phyloP scores from a whole-genome alignment of 345 rosid species.

The Euclidium syriacum region DNA sequence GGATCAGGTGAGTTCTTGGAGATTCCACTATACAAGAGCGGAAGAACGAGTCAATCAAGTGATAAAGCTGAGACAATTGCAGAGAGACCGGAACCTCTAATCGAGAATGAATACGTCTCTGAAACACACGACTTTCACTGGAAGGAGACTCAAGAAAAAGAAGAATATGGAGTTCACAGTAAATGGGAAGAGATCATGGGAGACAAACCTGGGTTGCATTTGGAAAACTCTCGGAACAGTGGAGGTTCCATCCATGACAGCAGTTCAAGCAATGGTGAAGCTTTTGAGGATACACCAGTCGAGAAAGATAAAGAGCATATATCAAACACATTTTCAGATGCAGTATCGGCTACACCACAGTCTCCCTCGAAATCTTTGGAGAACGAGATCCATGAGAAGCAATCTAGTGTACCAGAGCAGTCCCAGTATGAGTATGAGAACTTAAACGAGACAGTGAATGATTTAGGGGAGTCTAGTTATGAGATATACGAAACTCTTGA shows the following conservation, averaged over 20 bases:
- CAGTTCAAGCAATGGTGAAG: constrained; percentile 18
- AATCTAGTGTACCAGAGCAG: background rate
- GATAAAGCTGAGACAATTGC: constrained; percentile 8
- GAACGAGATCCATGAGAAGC: constrained; percentile 2
- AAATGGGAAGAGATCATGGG: constrained; percentile 7
- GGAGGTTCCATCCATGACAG: constrained; percentile 7
- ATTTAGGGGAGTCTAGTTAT: background rate
- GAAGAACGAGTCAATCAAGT: constrained; percentile 1
- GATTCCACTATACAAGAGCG: constrained; percentile 8
- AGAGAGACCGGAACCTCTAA: background rate
- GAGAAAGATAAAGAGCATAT: background rate
- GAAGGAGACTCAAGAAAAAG: constrained; percentile 9
- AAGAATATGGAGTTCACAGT: constrained; percentile 5
- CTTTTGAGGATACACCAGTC: background rate
- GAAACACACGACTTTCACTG: constrained; percentile 3
- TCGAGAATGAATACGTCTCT: background rate
- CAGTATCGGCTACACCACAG: constrained; percentile 5
- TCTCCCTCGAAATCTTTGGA: background rate
- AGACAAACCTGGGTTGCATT: constrained; percentile 9
- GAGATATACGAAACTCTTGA: constrained; percentile 10
- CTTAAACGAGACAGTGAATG: background rate
- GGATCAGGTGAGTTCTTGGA: constrained; percentile 8
- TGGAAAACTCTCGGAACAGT: background rate
- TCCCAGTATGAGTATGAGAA: constrained; percentile 4
- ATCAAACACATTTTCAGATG: constrained; percentile 1